Evolutionary conservation across 2,329 filamentous ascomycete species (phyloP).

Genomic region (Diaporthe humulicola): DNA sequence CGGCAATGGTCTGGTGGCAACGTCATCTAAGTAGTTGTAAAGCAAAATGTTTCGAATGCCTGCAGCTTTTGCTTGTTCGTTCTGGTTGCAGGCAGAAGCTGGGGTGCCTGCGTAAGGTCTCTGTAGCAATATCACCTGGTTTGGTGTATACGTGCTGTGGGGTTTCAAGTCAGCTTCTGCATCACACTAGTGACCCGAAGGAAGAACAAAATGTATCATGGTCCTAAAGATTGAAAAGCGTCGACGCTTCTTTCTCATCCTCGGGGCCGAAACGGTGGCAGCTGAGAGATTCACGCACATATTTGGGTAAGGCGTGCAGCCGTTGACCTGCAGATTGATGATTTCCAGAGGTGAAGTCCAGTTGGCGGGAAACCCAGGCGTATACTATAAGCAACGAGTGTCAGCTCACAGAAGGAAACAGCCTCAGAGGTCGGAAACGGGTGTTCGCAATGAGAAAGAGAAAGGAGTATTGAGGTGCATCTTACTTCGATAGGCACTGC

Average conservation of each 20-base stretch:
- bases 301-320: conserved; percentile 29
- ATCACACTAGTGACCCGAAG: too few relatives aligned
- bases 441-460: not conserved
- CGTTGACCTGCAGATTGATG: conserved; percentile 23
- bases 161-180: not conserved
- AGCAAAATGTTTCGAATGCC: conserved; percentile 25
- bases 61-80: conserved; percentile 19
- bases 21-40: conserved; percentile 27
- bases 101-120: conserved; percentile 18
- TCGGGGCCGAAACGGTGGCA: too few relatives aligned
- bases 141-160: conserved; percentile 9
- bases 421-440: not conserved
- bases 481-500: conserved; percentile 20
- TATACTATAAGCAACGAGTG: not conserved
- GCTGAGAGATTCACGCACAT: not conserved
- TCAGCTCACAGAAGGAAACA: not conserved
- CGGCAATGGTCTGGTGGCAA: conserved; percentile 27
- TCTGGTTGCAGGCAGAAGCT: conserved; percentile 11
- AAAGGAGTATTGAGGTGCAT: too few relatives aligned
- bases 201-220: not conserved
- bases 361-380: conserved; percentile 32
- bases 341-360: conserved; percentile 31
- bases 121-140: conserved; percentile 29
- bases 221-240: not conserved
- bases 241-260: too few relatives aligned